These are phyloP conservation scores for Cyberlindnera lachancei DNA, from an alignment of 805 yeast genomes.

Conservation along the genomic window DNA sequence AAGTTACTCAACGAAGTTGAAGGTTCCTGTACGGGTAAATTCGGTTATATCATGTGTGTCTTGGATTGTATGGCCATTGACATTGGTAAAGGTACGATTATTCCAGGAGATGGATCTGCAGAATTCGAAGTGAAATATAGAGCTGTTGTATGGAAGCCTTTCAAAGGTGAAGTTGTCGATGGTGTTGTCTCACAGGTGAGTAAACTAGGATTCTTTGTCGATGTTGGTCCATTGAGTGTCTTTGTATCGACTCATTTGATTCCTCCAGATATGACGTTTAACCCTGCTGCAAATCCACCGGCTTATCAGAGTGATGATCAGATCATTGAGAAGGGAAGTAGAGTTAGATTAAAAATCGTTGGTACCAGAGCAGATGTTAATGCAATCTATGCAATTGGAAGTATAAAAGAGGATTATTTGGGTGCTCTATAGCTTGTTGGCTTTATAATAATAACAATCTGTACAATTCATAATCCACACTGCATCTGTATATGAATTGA, in stretches of 20 bases:
- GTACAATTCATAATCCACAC: too few species aligned
- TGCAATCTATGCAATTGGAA: slow-evolving; percentile 94
- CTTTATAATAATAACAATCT: too few species aligned
- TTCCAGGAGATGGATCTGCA: slow-evolving; percentile 90
- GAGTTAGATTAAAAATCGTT: slow-evolving; percentile 89
- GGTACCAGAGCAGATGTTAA: slow-evolving; percentile 98
- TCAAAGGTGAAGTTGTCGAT: slow-evolving; percentile 98
- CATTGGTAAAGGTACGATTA: slow-evolving; percentile 87
- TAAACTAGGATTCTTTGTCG: slow-evolving; percentile 94
- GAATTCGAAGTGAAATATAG: slow-evolving; percentile 93
- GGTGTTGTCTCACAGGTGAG: slow-evolving; percentile 92
- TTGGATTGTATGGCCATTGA: slow-evolving; percentile 91
- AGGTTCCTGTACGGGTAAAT: slow-evolving; percentile 98
- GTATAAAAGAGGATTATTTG: slow-evolving; percentile 94
- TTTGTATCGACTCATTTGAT: slow-evolving; percentile 92
- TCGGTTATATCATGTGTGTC: slow-evolving; percentile 95
- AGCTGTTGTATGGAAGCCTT: slow-evolving; percentile 97
- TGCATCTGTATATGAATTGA: too few species aligned
- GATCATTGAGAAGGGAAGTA: slow-evolving; percentile 87
- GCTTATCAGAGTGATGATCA: slow-evolving; percentile 95
- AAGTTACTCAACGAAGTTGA: slow-evolving; percentile 92
- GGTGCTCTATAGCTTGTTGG: slow-evolving; percentile 65
- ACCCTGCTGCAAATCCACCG: slow-evolving; percentile 97
- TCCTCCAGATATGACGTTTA: slow-evolving; percentile 88
- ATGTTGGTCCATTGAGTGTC: slow-evolving; percentile 93